Evolutionary conservation across 169 alveolate species (phyloP), one percentile per base, ranked within the genome.

Genomic region (Eimeria acervulina): DNA sequence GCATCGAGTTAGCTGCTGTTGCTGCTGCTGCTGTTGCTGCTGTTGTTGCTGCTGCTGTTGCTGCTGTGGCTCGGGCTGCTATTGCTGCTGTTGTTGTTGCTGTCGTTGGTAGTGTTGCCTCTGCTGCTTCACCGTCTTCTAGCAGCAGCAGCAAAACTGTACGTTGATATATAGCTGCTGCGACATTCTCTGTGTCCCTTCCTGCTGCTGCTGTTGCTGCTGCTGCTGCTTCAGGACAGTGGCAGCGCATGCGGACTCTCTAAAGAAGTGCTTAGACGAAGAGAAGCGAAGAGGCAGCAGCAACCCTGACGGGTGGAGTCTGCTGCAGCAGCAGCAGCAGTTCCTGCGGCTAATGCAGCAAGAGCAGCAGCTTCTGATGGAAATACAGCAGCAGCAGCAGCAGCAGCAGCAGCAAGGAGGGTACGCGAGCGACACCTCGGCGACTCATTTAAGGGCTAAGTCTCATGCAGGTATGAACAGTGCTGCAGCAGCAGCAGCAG

Each of bases 311-410:
- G 83, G 26, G 38, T 72, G 83, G 83, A 72, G 42, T 19, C 19
- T 72, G 52, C n/a, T 72, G 83, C 83, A 26, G 83, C 83, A 72
- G 83, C 83, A 72, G 51, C 44, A 72, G 83, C 44, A 72, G 21
- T 72, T 72, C 36, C 51, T 72, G 26, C 26, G 52, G 36, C 83
- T 72, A 6, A 72, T 72, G 83, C 83, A 72, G 83, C 83, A 72
- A 36, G 83, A 72, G 47, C 52, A 72, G 83, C 83, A 72, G 83
- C 83, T 72, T 42, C 83, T 72, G 52, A 42, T 72, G 83, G 83
- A 72, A 3, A 72, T 72, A 2, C 52, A 72, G 83, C 28, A 72
- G 83, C 83, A 72, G 83, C 83, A 72, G 83, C 83, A 72, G 83
- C 83, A 70, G 17, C 83, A 72, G 83, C 42, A 72, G 83, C 52